Conservation (phyloP, 169 alveolate genomes). For the Plasmodium vivax region DNA sequence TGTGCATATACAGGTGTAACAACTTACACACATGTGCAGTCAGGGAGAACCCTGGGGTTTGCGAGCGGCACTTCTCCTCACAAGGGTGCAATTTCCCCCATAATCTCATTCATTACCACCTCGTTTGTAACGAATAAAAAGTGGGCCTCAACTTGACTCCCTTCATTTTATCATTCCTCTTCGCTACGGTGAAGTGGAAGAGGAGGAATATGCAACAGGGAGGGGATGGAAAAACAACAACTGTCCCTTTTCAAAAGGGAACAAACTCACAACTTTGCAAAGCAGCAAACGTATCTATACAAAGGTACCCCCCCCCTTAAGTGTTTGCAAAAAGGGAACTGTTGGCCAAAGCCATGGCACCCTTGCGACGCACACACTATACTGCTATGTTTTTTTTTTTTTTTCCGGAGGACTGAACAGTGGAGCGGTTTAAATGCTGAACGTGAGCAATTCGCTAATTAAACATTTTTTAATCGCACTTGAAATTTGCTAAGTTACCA, state of each 20-base stretch:
- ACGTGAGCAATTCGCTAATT: neutral
- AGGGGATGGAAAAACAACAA: neutral
- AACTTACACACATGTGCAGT: neutral
- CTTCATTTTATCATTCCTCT: neutral
- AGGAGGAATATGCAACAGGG: neutral
- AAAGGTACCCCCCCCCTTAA: neutral
- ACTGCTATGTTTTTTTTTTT: neutral
- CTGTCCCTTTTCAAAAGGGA: neutral
- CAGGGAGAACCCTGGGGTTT: neutral
- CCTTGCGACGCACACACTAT: neutral
- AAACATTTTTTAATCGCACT: neutral
- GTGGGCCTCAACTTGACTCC: neutral
- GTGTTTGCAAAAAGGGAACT: constrained; percentile 1
- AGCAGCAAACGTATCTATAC: neutral
- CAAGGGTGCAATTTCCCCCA: neutral
- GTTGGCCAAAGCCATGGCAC: neutral
- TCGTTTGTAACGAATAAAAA: neutral
- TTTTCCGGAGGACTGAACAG: neutral
- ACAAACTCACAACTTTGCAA: neutral
- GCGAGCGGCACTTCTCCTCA: neutral
- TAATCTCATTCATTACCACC: neutral
- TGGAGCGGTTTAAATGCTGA: neutral
- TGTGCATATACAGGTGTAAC: neutral
- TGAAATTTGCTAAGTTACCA: constrained; percentile 3
- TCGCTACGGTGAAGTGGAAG: neutral